A percentile compares a stretch with the other conserved stretches of the same genome.
These are phyloP conservation scores for Candolleomyces aberdarensis DNA, from an alignment of 768 basidiomycete species.

Conservation along the genomic window DNA sequence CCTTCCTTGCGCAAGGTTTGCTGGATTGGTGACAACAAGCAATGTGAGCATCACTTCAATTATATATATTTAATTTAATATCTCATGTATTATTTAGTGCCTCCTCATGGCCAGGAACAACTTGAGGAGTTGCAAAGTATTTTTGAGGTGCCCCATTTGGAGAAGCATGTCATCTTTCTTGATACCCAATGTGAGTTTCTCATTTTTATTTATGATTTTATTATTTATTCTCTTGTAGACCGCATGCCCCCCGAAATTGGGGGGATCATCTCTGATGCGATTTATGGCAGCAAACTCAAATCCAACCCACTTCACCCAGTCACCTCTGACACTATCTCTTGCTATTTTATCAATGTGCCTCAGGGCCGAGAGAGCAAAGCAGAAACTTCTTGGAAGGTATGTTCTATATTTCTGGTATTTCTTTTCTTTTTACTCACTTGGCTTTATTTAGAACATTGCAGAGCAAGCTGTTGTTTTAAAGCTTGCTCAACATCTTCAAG, in stretches of 20 bases:
- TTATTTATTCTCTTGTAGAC: slow-evolving; percentile 40
- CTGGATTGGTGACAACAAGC: slow-evolving; percentile 68
- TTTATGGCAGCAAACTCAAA: slow-evolving; percentile 61
- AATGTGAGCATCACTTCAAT: slow-evolving; percentile 40
- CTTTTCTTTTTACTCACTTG: too few relatives aligned
- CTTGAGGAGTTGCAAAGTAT: slow-evolving; percentile 65
- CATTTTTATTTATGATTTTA: slow-evolving; percentile 7
- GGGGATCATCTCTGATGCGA: slow-evolving; percentile 59
- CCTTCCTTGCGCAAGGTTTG: slow-evolving; percentile 46
- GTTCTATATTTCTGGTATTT: slow-evolving; percentile 6
- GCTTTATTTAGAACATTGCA: slow-evolving; percentile 56
- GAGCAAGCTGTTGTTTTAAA: slow-evolving; percentile 57
- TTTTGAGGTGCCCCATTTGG: slow-evolving; percentile 69
- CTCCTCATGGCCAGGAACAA: slow-evolving; percentile 76
- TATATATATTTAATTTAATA: slow-evolving; percentile 8
- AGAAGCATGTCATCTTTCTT: slow-evolving; percentile 48
- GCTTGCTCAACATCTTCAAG: slow-evolving; percentile 56
- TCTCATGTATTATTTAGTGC: slow-evolving; percentile 46
- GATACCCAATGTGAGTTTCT: slow-evolving; percentile 67
- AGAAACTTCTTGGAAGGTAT: slow-evolving; percentile 34
- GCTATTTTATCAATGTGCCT: slow-evolving; percentile 60
- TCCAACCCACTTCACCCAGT: slow-evolving; percentile 53
- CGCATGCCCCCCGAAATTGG: slow-evolving; percentile 85
- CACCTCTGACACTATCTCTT: slow-evolving; percentile 41
- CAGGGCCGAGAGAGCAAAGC: slow-evolving; percentile 28